Evolutionary conservation across 2,329 filamentous ascomycete species (phyloP), one percentile per base, ranked within the genome.

Genomic region (Raffaelea deltoideospora): DNA sequence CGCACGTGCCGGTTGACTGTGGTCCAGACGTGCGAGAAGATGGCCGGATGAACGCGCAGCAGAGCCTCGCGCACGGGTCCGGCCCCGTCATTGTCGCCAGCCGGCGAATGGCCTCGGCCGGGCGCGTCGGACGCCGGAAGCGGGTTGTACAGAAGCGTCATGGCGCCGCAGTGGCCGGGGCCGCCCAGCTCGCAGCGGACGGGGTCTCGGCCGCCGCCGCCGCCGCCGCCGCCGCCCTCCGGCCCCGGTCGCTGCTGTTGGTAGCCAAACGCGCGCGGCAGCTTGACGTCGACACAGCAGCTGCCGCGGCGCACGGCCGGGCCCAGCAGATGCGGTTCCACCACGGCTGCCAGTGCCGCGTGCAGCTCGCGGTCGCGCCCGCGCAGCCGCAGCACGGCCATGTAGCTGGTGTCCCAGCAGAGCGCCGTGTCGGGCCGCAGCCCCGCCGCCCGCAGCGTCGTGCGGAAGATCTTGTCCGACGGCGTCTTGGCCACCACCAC

Each of bases 401-500:
- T 80, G 53, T 95, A 98, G 53, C 87, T 96, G 64, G 76, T 83
- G 57, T 98, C 90, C 86, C 88, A 96, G 1, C 77, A 77, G 1
- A 42, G 24, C 33, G 43, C 45, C 31, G 96, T 65, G 18, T 79
- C 79, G 5, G 90, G 87, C 45, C 78, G 73, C 36, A 78, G 68
- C 21, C 76, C 76, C 36, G 76, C 73, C 18, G 84, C 79, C 44
- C 87, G 75, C 60, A 96, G 86, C 0, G 84, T 90, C 32, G 84
- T 75, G 35, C 90, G 68, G 53, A 95, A 95, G 35, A 79, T 77
- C 62, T 98, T 98, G 51, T 85, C 78, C 21, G 81, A 92, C 0
- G 88, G 85, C 5, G 82, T 85, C 44, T 93, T 55, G 0, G 87
- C 85, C 19, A 96, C 63, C 1, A 84, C 75, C 55, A 95, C 94